Percentiles rank a stretch among this genome's conserved stretches.
These are phyloP conservation scores for Neurospora africana DNA, from an alignment of 495 filamentous ascomycete species.

Conservation along the genomic window DNA sequence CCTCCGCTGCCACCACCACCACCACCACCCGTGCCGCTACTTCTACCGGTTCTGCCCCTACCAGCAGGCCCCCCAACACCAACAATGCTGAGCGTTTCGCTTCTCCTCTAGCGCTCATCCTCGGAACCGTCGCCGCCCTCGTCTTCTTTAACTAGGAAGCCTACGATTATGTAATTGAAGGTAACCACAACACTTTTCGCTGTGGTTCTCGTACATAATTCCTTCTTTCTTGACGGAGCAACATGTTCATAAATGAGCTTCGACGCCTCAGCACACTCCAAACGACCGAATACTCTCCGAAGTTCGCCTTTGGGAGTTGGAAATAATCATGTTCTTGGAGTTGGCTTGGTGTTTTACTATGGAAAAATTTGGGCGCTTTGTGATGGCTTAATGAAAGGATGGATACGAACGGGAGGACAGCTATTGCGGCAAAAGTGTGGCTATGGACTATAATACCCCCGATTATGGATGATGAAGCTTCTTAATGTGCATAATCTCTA, in stretches of 20 bases:
- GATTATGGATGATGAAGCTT: neutral
- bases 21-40: neutral
- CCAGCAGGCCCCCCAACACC: slow-evolving; percentile 10
- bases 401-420: neutral
- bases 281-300: neutral
- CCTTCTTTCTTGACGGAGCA: neutral
- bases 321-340: neutral
- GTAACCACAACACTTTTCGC: neutral
- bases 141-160: slow-evolving; percentile 28
- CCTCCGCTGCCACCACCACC: neutral
- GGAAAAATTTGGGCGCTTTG: neutral
- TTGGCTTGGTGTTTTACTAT: neutral
- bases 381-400: neutral
- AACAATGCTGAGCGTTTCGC: slow-evolving; percentile 24
- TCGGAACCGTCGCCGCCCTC: slow-evolving; percentile 24
- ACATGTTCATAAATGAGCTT: neutral
- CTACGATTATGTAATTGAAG: neutral
- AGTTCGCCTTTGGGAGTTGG: neutral
- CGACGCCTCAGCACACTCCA: neutral
- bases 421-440: neutral
- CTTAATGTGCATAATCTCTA: neutral
- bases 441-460: neutral
- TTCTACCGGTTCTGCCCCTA: slow-evolving; percentile 1
- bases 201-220: neutral
- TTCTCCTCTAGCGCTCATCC: slow-evolving; percentile 26